Percentiles rank a stretch among this genome's conserved stretches.
Evolutionary conservation across 108 stramenopile species (phyloP).

Genomic region (Craspedostauros australis): DNA sequence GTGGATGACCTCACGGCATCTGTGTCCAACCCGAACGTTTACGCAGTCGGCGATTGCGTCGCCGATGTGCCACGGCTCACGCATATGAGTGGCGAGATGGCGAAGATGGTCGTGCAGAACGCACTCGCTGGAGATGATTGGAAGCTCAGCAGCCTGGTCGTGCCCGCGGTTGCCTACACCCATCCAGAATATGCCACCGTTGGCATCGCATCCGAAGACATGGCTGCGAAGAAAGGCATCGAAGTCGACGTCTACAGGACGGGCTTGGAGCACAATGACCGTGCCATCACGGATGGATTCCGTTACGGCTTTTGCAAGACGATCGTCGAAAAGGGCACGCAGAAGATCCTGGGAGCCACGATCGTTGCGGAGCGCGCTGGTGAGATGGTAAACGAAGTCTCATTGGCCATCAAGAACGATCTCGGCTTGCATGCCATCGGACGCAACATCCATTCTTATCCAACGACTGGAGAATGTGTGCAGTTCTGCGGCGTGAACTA

Average conservation of each 20-base stretch:
- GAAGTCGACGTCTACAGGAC: slow-evolving; percentile 72
- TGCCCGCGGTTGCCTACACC: slow-evolving; percentile 92
- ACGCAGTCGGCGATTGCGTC: slow-evolving; percentile 92
- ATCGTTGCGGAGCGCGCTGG: slow-evolving; percentile 90
- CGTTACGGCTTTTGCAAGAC: slow-evolving; percentile 89
- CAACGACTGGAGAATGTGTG: slow-evolving; percentile 83
- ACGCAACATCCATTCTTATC: slow-evolving; percentile 92
- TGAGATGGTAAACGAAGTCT: slow-evolving; percentile 92
- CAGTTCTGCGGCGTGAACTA: slow-evolving; percentile 79
- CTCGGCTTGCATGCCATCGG: slow-evolving; percentile 77
- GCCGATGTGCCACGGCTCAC: slow-evolving; percentile 79
- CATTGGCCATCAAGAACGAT: slow-evolving; percentile 89
- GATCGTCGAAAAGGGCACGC: slow-evolving; percentile 72
- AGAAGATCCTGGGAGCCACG: slow-evolving; percentile 88
- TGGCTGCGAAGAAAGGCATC: slow-evolving; percentile 44
- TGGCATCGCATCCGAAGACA: slow-evolving; percentile 52
- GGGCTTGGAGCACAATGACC: slow-evolving; percentile 86
- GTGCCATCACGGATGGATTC: slow-evolving; percentile 83
- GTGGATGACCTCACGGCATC: slow-evolving; percentile 83
- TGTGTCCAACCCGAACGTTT: slow-evolving; percentile 79
- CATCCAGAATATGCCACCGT: slow-evolving; percentile 94
- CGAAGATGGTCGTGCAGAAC: slow-evolving; percentile 90
- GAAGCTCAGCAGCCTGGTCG: slow-evolving; percentile 79
- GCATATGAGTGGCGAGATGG: slow-evolving; percentile 92
- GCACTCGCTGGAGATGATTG: slow-evolving; percentile 80